Evolutionary conservation across 768 basidiomycete genomes (phyloP).

Genomic region (Daedaleopsis sinensis): DNA sequence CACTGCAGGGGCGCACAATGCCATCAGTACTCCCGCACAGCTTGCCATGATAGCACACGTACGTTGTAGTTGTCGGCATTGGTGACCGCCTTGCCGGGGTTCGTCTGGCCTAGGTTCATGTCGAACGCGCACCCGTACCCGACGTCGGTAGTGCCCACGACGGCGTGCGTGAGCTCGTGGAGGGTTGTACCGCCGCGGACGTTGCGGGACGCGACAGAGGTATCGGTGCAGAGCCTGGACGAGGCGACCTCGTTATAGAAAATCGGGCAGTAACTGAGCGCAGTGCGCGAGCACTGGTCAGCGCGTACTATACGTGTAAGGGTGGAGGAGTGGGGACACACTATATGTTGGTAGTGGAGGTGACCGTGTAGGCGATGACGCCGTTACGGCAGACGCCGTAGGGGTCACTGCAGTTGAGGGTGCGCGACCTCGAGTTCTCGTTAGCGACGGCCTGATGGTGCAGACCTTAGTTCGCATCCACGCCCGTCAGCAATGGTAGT

Average conservation of each 20-base stretch:
- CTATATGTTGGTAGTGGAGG: conserved; percentile 50
- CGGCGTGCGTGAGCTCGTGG: conserved; percentile 51
- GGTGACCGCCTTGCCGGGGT: conserved; percentile 24
- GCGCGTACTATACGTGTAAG: too few species aligned
- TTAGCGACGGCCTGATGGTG: conserved; percentile 36
- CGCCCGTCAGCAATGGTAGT: neutral
- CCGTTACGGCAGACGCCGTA: conserved; percentile 35
- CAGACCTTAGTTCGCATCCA: neutral
- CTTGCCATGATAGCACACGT: conserved; percentile 14
- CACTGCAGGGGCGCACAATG: conserved; percentile 33
- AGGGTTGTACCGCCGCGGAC: conserved; percentile 50
- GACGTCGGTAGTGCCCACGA: conserved; percentile 42
- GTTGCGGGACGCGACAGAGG: conserved; percentile 46
- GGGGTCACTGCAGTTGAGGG: conserved; percentile 47
- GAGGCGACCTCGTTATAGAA: conserved; percentile 50
- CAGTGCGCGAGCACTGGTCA: neutral
- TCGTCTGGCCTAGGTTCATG: conserved; percentile 36
- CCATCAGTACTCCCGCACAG: neutral
- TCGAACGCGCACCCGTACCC: conserved; percentile 33
- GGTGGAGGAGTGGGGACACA: neutral
- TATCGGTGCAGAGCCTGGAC: conserved; percentile 43
- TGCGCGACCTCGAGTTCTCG: conserved; percentile 44
- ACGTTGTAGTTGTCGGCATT: conserved; percentile 56
- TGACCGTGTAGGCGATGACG: conserved; percentile 50
- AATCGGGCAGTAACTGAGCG: conserved; percentile 40